Base-by-base conservation (phyloP, 1,139 yeast species). In the Geotrichum bryndzae region DNA sequence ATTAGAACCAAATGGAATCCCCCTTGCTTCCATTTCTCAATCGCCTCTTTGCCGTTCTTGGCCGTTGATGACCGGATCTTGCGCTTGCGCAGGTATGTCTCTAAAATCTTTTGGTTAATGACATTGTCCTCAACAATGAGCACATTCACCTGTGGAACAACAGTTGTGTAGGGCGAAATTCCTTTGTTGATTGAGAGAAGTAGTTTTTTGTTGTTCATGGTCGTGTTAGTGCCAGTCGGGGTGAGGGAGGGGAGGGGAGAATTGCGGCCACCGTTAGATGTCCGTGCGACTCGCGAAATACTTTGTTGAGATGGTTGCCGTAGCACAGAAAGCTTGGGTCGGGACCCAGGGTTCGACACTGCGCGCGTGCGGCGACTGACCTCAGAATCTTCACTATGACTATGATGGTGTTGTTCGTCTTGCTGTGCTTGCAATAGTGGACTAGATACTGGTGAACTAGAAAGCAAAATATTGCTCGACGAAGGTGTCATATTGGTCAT, bases 51-150 rank as follows among this genome's bases (percentile, higher is more conserved):
- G 35, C 98, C 98, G 68, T 90, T 91, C 63, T 88, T 87, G 7
- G 97, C 97, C 55, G 91, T 87, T 65, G 87, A 87, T 66, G 88
- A 91, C 57, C 88, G 87, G 51, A 94, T 92, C 66, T 89, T 85
- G 68, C 94, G 92, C 67, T 90, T 87, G 67, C 92, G 82, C 73
- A 94, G 79, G 70, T 90, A 94, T n/a, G 96, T 90, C 33, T 94
- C 96, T 71, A 94, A 80, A 80, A 94, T 92, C 57, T 90, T 90
- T 76, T 90, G 96, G 75, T 94, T 94, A 70, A 94, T 92, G 56
- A 94, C 88, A 73, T 94, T 94, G 79, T 94, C 99, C 74, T 94
- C 99, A 7, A 95, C 99, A 46, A 94, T 94, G 61, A 94, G 77
- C 2, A 94, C 97, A 51, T 91, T 90, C 59, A 94, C 87, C 64